These are phyloP conservation scores for Trichoderma gamsii DNA, from an alignment of 495 filamentous ascomycete species.

Conservation along the genomic window DNA sequence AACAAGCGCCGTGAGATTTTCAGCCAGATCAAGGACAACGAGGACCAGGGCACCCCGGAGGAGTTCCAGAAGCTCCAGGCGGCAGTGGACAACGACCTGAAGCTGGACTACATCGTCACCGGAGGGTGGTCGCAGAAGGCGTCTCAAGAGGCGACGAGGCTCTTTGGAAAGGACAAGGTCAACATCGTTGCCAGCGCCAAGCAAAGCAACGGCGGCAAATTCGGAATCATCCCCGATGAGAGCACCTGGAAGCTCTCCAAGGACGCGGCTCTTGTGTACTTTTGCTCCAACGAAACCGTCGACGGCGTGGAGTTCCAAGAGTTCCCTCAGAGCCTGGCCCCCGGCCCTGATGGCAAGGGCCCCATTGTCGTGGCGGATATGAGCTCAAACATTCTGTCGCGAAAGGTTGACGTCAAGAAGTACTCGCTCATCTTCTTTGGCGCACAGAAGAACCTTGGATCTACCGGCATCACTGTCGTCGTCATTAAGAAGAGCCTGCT, in stretches of 20 bases:
- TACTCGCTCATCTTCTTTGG: constrained; percentile 74
- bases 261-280: constrained; percentile 75
- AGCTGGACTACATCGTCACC: constrained; percentile 85
- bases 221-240: constrained; percentile 74
- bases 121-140: constrained; percentile 88
- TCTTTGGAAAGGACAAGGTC: constrained; percentile 70
- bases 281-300: constrained; percentile 90
- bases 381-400: constrained; percentile 69
- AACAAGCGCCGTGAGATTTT: constrained; percentile 42
- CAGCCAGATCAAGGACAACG: constrained; percentile 37
- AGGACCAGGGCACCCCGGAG: constrained; percentile 43
- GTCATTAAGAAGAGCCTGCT: constrained; percentile 74
- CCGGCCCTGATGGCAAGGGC: constrained; percentile 48
- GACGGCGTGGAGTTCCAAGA: constrained; percentile 89
- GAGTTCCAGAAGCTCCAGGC: constrained; percentile 53
- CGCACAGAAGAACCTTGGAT: constrained; percentile 87
- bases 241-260: constrained; percentile 69
- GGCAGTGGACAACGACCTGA: constrained; percentile 59
- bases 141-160: constrained; percentile 70
- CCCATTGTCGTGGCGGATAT: constrained; percentile 78
- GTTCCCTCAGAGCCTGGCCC: constrained; percentile 61
- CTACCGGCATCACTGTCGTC: constrained; percentile 76
- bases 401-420: constrained; percentile 60
- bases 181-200: constrained; percentile 72
- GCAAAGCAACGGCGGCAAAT: constrained; percentile 71